Evolutionary conservation across 192 early-diverging fungal species (phyloP).

Genomic region (Rhizoclosmatium sp.): DNA sequence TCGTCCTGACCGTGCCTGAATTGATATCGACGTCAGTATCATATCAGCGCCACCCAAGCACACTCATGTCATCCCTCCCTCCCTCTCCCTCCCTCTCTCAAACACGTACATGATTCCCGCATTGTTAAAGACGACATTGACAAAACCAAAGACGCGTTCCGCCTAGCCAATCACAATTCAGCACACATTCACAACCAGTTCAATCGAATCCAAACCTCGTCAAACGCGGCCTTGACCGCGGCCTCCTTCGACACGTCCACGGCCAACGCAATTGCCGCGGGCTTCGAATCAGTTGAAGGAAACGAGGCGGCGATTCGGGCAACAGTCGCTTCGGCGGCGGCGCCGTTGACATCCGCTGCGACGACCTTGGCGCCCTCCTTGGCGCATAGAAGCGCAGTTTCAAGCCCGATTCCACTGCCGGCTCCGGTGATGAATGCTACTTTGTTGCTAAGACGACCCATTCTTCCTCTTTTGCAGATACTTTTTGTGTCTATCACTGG

Average conservation of each 20-base stretch:
- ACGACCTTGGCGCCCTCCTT: conserved; percentile 82
- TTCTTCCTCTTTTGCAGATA: neutral
- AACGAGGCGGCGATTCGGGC: conserved; percentile 59
- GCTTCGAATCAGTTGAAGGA: conserved; percentile 10
- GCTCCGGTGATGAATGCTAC: conserved; percentile 86
- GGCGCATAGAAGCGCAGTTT: conserved; percentile 77
- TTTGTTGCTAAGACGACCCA: conserved; percentile 69
- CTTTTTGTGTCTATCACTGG: no score
- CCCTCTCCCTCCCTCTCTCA: conserved; percentile 32
- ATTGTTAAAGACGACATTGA: conserved; percentile 87
- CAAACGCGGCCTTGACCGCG: conserved; percentile 72
- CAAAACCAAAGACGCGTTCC: conserved; percentile 62
- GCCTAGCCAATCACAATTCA: neutral
- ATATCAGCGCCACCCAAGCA: neutral
- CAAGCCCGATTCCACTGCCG: conserved; percentile 83
- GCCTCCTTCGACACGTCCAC: conserved; percentile 80
- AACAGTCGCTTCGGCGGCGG: conserved; percentile 60
- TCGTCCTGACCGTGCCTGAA: conserved; percentile 68
- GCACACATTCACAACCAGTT: neutral
- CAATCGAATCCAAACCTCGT: conserved; percentile 12
- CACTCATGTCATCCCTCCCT: neutral
- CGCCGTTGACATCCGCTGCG: conserved; percentile 77
- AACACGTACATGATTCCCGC: conserved; percentile 77
- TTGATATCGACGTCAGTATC: neutral
- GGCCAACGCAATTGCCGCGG: conserved; percentile 64